Evolutionary conservation across 345 rosid genomes (phyloP).

Genomic region (Trapa bicornis): DNA sequence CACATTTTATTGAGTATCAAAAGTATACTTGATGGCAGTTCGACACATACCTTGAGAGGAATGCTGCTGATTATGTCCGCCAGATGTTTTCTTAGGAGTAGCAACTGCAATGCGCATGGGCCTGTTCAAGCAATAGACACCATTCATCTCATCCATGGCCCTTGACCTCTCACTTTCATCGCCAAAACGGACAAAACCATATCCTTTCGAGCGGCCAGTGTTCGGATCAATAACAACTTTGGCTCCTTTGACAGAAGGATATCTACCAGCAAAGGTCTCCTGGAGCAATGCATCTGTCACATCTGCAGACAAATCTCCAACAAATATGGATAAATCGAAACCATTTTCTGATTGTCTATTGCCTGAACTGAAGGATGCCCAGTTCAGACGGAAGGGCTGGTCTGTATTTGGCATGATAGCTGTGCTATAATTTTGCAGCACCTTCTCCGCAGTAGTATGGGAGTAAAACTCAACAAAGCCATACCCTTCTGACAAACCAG

Average conservation of each 20-base stretch:
- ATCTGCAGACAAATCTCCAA: constrained; percentile 90
- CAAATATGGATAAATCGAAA: constrained; percentile 81
- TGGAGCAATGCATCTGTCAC: constrained; percentile 74
- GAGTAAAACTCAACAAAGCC: constrained; percentile 82
- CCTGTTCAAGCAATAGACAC: constrained; percentile 70
- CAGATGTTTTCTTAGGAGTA: constrained; percentile 81
- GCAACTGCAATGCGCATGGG: constrained; percentile 87
- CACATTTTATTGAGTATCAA: not conserved
- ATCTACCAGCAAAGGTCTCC: constrained; percentile 59
- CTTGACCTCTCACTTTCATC: constrained; percentile 85
- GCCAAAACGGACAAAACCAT: constrained; percentile 90
- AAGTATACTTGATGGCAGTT: not conserved
- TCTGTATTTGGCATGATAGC: constrained; percentile 78
- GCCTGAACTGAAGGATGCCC: constrained; percentile 82
- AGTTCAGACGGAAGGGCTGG: constrained; percentile 83
- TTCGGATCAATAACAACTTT: constrained; percentile 85
- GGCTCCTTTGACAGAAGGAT: constrained; percentile 82
- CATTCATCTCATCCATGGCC: constrained; percentile 93
- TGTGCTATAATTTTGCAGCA: constrained; percentile 65
- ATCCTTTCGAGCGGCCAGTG: constrained; percentile 85
- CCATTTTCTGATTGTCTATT: constrained; percentile 61
- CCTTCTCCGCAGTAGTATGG: constrained; percentile 71
- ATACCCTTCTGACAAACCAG: constrained; percentile 82
- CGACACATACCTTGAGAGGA: constrained; percentile 65
- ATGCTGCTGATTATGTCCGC: constrained; percentile 67